A percentile compares a stretch with the other conserved stretches of the same genome.
Conservation (phyloP, 2,329 filamentous ascomycete genomes). For the Penicillium oxalicum region DNA sequence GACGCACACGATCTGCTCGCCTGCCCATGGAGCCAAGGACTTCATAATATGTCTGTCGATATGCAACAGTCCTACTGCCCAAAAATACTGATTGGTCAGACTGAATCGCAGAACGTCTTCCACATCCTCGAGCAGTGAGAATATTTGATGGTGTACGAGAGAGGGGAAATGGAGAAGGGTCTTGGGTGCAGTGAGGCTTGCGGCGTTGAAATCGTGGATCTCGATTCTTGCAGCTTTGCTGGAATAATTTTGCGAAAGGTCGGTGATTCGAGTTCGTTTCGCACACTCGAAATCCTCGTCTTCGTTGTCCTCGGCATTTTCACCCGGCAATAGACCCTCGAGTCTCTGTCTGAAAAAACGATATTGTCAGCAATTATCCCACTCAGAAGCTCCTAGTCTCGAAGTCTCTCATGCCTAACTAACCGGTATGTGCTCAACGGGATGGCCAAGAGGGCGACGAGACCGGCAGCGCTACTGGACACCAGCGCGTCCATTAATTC, state of each 20-base stretch:
- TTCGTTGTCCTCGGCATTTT: conserved; percentile 12
- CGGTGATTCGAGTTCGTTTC: conserved; percentile 3
- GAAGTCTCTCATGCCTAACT: neutral
- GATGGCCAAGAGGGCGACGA: conserved; percentile 15
- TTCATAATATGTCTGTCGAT: conserved; percentile 15
- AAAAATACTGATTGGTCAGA: conserved; percentile 16
- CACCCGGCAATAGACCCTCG: conserved; percentile 7
- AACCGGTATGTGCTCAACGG: conserved; percentile 13
- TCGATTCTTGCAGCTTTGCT: conserved; percentile 11
- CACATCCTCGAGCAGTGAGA: conserved; percentile 6
- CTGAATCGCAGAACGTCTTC: conserved; percentile 13
- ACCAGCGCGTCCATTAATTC: conserved; percentile 12
- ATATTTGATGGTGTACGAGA: conserved; percentile 5
- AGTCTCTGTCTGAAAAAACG: conserved; percentile 1
- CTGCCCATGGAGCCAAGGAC: conserved; percentile 24
- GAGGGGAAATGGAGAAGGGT: conserved; percentile 9
- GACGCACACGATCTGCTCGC: conserved; percentile 24
- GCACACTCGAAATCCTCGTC: conserved; percentile 8
- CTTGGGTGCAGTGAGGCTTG: neutral
- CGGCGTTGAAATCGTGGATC: conserved; percentile 4
- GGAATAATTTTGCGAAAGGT: conserved; percentile 10
- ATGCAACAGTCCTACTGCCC: conserved; percentile 12
- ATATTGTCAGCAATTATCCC: neutral
- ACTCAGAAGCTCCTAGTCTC: no score
- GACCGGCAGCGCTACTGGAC: conserved; percentile 9